Evolutionary conservation across 345 rosid species (phyloP).

Genomic region (Arabidopsis arenosa): DNA sequence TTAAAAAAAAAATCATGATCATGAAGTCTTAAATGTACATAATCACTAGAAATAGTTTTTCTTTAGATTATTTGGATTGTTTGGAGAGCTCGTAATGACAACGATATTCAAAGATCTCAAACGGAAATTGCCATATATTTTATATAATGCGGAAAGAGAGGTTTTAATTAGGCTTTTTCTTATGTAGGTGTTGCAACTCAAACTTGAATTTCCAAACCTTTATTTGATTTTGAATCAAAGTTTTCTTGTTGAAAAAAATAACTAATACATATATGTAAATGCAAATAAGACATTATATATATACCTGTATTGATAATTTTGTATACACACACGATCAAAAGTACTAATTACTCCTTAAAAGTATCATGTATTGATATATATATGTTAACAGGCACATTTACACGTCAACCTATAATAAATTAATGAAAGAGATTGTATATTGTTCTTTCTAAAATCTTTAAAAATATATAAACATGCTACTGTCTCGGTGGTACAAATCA

Average conservation of each 20-base stretch:
- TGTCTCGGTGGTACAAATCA: conserved; percentile 23
- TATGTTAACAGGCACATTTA: conserved; percentile 27
- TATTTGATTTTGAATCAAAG: neutral
- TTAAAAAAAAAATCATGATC: neutral
- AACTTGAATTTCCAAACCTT: neutral
- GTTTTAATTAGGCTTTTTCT: neutral
- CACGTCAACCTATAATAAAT: conserved; percentile 27
- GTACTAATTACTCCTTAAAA: conserved; percentile 16
- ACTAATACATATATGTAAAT: conserved; percentile 19
- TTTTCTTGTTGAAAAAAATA: neutral
- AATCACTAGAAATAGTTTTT: neutral
- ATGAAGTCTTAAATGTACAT: too few species aligned
- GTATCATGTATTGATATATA: conserved; percentile 15
- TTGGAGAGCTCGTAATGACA: neutral
- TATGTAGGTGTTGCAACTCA: neutral
- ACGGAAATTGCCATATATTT: neutral
- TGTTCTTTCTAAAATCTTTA: neutral
- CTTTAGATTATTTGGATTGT: neutral
- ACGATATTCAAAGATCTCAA: neutral
- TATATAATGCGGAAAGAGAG: neutral
- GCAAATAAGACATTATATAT: neutral
- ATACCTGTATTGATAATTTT: neutral
- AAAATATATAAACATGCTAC: neutral
- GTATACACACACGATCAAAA: conserved; percentile 35
- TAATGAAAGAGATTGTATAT: conserved; percentile 11